Conservation (phyloP, 345 rosid genomes). For the Adansonia digitata region DNA sequence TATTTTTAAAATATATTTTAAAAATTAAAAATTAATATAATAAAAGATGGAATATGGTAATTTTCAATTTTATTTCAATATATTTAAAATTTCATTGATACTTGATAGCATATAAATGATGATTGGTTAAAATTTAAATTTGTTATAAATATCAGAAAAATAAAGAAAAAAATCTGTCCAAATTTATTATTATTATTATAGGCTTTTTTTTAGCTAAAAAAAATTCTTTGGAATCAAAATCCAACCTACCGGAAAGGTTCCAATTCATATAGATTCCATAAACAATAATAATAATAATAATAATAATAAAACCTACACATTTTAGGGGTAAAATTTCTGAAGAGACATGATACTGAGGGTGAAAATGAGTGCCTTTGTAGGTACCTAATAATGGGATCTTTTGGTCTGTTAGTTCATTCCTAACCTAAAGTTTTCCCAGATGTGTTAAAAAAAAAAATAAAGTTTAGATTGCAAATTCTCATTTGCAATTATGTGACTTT, state of each 20-base stretch:
- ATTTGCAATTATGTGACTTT: neutral
- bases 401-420: neutral
- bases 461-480: neutral
- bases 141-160: no score
- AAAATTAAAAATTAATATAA: no score
- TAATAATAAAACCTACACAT: neutral
- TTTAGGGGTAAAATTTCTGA: no score
- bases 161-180: no score
- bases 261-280: neutral
- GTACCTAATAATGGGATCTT: neutral
- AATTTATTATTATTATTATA: no score
- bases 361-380: neutral
- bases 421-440: neutral
- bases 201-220: neutral
- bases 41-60: no score
- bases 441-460: neutral
- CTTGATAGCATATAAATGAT: no score
- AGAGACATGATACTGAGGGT: neutral
- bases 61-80: no score
- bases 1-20: no score
- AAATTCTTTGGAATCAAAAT: neutral
- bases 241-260: neutral
- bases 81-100: no score
- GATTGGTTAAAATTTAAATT: no score
- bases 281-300: neutral